Evolutionary conservation across 257 asterid species (phyloP), one percentile per base, ranked within the genome.

Genomic region (Scutellaria galericulata): DNA sequence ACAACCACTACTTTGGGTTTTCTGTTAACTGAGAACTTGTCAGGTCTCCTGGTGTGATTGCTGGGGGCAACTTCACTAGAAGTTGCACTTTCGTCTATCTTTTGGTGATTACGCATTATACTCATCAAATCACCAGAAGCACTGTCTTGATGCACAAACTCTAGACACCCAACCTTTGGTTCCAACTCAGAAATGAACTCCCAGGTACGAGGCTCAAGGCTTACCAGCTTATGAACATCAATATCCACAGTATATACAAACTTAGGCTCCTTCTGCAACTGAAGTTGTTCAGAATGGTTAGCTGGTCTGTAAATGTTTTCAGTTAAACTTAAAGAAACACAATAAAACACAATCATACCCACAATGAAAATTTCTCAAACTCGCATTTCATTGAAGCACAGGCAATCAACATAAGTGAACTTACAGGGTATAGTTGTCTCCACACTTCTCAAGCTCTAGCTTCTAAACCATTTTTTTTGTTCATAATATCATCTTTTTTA

Each of bases 181-280:
- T 94, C 87, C 88, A 91, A 68, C 70, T 66, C 90, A 11, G 95
- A 80, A 74, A 94, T 74, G 84, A 94, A 94, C 70, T 91, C 99
- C 74, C 58, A 72, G 24, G 96, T 83, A 63, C 87, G 97, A 77
- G 99, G 99, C 82, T 88, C 96, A 69, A 86, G 72, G 79, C 74
- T 79, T 71, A 91, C 71, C 70, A 94, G 95, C 74, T 78, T 86
- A 9, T 54, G 45, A 54, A 80, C 95, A 73, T 91, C 93, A 89
- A 94, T 85, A 71, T 94, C 87, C 78, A 91, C 97, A 61, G 99
- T 88, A 75, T 94, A 91, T 37, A 91, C 90, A 79, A 94, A 94
- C 86, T 87, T 94, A 9, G 93, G 89, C 76, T 84, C 95, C 88
- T 87, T 90, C 87, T 84, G 96, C 75, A 79, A 79, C 84, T 82